A percentile compares a stretch with the other conserved stretches of the same genome.
These are phyloP conservation scores for Diplosphaera chodatii DNA, from an alignment of 139 green algal species.

Conservation along the genomic window DNA sequence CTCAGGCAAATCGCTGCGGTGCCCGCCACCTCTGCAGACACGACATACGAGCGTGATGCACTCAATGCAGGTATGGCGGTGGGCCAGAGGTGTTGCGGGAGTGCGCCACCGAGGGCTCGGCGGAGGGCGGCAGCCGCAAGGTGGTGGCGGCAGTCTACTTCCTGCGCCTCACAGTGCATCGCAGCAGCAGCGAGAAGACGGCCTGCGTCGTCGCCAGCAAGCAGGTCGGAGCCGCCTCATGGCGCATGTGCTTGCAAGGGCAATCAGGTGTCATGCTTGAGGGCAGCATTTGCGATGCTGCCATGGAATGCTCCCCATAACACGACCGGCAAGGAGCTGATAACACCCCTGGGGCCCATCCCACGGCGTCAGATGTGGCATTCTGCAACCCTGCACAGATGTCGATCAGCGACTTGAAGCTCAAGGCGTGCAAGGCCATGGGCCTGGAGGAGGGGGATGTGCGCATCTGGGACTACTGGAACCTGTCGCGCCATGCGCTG, in stretches of 20 bases:
- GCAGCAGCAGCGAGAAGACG: neutral
- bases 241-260: no score
- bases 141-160: conserved; percentile 20
- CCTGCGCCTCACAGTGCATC: conserved; percentile 26
- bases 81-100: conserved; percentile 32
- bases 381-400: conserved; percentile 14
- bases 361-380: no score
- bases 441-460: conserved; percentile 27
- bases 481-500: conserved; percentile 2
- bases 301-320: no score
- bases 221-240: neutral
- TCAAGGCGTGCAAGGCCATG: conserved; percentile 30
- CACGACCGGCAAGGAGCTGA: no score
- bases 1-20: no score
- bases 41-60: no score
- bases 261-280: no score
- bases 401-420: conserved; percentile 43
- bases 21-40: no score
- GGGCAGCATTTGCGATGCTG: no score
- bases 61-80: conserved; percentile 40
- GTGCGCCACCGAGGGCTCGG: conserved; percentile 8
- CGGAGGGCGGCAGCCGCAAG: conserved; percentile 4
- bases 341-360: no score
- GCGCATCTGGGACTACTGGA: conserved; percentile 37
- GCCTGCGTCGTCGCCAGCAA: neutral